Evolutionary conservation across 2,329 filamentous ascomycete species (phyloP).

Genomic region (Microdochium bolleyi): DNA sequence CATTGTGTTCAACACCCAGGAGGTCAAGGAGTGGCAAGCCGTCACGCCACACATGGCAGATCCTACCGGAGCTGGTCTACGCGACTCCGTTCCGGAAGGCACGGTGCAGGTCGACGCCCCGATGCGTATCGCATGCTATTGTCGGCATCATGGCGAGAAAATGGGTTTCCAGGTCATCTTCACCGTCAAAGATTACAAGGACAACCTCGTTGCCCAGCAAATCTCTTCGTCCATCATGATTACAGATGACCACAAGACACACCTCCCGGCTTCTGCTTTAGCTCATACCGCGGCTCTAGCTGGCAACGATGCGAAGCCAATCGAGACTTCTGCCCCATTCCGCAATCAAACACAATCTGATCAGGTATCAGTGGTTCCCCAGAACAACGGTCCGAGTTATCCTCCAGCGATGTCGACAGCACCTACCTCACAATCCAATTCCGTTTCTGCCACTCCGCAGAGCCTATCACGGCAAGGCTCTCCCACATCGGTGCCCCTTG

Average conservation of each 20-base stretch:
- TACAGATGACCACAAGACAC: conserved; percentile 95
- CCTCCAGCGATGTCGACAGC: conserved; percentile 20
- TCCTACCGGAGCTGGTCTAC: conserved; percentile 30
- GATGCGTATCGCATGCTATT: conserved; percentile 97
- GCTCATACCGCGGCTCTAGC: conserved; percentile 11
- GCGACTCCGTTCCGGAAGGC: conserved; percentile 44
- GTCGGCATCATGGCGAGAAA: conserved; percentile 90
- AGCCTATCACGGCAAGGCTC: conserved; percentile 68
- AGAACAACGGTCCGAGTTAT: conserved; percentile 8
- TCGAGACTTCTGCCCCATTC: conserved; percentile 33
- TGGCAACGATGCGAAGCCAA: conserved; percentile 17
- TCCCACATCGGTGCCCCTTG: conserved; percentile 55
- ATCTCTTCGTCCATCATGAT: conserved; percentile 91
- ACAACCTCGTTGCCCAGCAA: conserved; percentile 71
- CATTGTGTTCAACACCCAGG: conserved; percentile 85
- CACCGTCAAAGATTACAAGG: conserved; percentile 77
- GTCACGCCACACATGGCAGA: conserved; percentile 44
- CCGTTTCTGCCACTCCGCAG: conserved; percentile 39
- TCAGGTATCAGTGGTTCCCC: conserved; percentile 51
- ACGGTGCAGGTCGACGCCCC: conserved; percentile 75
- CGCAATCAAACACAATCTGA: conserved; percentile 15
- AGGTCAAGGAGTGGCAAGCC: conserved; percentile 76
- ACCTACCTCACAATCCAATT: conserved; percentile 7
- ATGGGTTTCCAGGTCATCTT: conserved; percentile 89
- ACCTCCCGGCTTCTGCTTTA: conserved; percentile 33